These are phyloP conservation scores for Agrocybe praecox DNA, from an alignment of 768 basidiomycete species.

Conservation along the genomic window DNA sequence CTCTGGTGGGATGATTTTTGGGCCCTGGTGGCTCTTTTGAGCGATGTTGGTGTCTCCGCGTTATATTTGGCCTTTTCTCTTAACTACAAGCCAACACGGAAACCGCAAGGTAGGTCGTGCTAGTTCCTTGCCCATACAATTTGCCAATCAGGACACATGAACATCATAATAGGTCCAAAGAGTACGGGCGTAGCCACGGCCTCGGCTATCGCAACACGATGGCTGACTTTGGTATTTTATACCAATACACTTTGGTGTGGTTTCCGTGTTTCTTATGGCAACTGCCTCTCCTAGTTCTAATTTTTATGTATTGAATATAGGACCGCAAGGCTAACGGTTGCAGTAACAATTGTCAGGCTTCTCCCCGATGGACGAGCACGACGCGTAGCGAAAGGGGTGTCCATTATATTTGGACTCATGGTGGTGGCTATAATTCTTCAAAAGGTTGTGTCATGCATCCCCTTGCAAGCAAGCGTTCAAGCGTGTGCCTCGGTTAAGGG, in stretches of 20 bases:
- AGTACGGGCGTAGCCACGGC: too few species aligned
- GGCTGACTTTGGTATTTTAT: not conserved
- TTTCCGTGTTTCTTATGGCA: not conserved
- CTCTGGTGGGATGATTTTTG: not conserved
- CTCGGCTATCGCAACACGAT: not conserved
- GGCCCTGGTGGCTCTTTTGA: not conserved
- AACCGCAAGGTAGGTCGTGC: too few species aligned
- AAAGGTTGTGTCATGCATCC: not conserved
- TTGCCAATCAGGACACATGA: too few species aligned
- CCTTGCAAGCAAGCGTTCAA: not conserved
- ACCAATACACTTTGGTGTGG: not conserved
- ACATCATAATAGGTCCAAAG: too few species aligned
- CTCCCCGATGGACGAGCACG: not conserved
- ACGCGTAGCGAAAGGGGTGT: not conserved
- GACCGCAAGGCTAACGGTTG: not conserved
- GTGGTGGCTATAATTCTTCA: not conserved
- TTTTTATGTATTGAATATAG: not conserved
- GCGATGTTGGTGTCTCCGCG: not conserved
- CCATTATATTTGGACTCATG: not conserved
- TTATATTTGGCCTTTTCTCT: not conserved
- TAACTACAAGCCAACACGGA: too few species aligned
- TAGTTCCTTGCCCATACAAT: too few species aligned
- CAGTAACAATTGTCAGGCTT: not conserved
- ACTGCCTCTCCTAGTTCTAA: not conserved
- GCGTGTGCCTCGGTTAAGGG: not conserved